Percentiles rank a stretch among this genome's conserved stretches.
Conservation (phyloP, 73 alveolate genomes). For the Tetrahymena elliotti region DNA sequence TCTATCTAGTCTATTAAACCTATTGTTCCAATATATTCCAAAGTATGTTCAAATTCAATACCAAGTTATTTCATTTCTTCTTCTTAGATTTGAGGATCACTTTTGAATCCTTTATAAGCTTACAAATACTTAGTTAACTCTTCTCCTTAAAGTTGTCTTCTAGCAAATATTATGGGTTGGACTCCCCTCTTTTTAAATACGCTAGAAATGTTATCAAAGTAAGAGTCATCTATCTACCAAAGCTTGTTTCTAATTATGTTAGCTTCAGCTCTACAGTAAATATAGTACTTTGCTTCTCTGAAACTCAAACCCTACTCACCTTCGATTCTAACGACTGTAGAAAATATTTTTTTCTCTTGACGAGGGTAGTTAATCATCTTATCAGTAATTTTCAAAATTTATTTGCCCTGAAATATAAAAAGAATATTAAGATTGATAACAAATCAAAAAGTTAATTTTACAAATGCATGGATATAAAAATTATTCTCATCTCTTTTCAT, state of each 20-base stretch:
- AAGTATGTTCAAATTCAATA: slow-evolving; percentile 9
- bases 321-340: background rate
- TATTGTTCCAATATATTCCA: slow-evolving; percentile 14
- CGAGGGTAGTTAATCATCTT: background rate
- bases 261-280: background rate
- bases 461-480: background rate
- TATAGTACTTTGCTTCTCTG: background rate
- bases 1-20: slow-evolving; percentile 36
- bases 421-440: background rate
- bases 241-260: background rate
- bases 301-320: background rate
- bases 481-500: background rate
- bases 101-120: slow-evolving; percentile 14
- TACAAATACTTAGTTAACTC: background rate
- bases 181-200: slow-evolving; percentile 23
- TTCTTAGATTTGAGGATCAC: slow-evolving; percentile 1
- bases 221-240: background rate
- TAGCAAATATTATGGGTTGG: slow-evolving; percentile 12
- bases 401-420: background rate
- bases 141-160: background rate
- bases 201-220: background rate
- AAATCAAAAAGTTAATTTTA: background rate
- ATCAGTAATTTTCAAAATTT: background rate
- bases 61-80: slow-evolving; percentile 3
- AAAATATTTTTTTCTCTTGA: background rate